A percentile compares a stretch with the other conserved stretches of the same genome.
phyloP scores from a whole-genome alignment of 2,329 filamentous ascomycete genomes.

The Microascus cirrosus region DNA sequence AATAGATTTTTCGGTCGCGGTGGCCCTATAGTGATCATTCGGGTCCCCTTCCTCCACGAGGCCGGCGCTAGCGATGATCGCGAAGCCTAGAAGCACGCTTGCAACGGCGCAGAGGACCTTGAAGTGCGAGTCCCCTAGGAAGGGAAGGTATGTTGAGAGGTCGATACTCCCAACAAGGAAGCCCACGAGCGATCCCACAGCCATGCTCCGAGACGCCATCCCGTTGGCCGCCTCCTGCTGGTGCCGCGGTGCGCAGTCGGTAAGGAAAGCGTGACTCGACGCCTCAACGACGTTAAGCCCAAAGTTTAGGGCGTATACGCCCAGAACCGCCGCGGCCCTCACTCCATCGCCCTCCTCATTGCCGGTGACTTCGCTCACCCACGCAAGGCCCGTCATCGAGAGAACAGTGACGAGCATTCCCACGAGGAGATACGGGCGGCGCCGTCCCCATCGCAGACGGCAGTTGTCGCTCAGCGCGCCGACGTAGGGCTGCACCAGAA shows the following conservation, averaged over 20 bases:
- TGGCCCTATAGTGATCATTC: background rate
- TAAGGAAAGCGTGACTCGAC: constrained; percentile 80
- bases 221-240: constrained; percentile 92
- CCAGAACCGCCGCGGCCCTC: constrained; percentile 70
- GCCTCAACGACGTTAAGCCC: constrained; percentile 97
- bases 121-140: constrained; percentile 77
- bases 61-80: constrained; percentile 58
- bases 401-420: constrained; percentile 57
- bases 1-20: constrained; percentile 54
- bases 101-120: constrained; percentile 85
- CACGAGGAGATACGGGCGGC: constrained; percentile 70
- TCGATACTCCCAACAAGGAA: constrained; percentile 81
- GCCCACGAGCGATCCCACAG: constrained; percentile 81
- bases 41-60: constrained; percentile 73
- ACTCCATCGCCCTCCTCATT: constrained; percentile 62
- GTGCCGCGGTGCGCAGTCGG: constrained; percentile 76
- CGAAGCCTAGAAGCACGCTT: constrained; percentile 58
- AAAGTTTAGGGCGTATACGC: constrained; percentile 87
- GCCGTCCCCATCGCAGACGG: constrained; percentile 61
- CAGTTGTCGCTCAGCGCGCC: constrained; percentile 75
- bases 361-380: constrained; percentile 61
- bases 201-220: constrained; percentile 81
- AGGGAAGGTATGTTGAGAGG: constrained; percentile 63
- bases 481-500: constrained; percentile 71
- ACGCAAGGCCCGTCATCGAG: constrained; percentile 59